Evolutionary conservation across 2,329 filamentous ascomycete genomes (phyloP), one percentile per base, ranked within the genome.

Genomic region (Penicillium thymicola): DNA sequence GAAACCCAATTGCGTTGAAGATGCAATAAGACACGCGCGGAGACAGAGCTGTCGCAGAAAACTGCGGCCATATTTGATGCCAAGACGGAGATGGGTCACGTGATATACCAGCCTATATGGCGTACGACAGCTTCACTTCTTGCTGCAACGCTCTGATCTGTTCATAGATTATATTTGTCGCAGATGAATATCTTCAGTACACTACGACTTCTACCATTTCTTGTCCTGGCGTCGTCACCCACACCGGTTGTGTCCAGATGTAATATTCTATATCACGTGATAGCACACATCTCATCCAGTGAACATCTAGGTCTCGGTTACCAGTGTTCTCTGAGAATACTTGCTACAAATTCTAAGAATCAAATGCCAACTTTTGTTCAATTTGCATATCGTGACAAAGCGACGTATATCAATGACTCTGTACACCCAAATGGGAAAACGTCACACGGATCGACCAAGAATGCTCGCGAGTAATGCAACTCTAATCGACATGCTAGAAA

Each of bases 31-130:
- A 51, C 41, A 30, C 30, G 52, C 49, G 58, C 55, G 47, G 46
- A 57, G 48, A 58, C 61, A 48, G 30, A 60, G 34, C 45, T 50
- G 18, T 59, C 42, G 57, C 63, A 69, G 66, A 71, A 72, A 72
- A 65, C 65, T 70, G 69, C 70, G 70, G 70, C 60, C 65, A 65
- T 69, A 68, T 68, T 67, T 65, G 66, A 66, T 69, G 70, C 70
- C 70, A 72, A 72, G 70, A 65, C 67, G 65, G 65, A 67, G 64
- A 55, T 58, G 0, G 0, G n/a, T 61, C 69, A 73, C 68, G 68
- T 72, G 70, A 45, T 7, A 1, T 0, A 0, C 2, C 13, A 6
- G 21, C 25, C 38, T 11, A 28, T 28, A 9, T 34, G 21, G 36
- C 4, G 4, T 16, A 11, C 13, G 2, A 10, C 3, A 52, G 10